Base-by-base conservation (phyloP, 2,329 filamentous ascomycete species). In the Aspergillus spinulosporus region DNA sequence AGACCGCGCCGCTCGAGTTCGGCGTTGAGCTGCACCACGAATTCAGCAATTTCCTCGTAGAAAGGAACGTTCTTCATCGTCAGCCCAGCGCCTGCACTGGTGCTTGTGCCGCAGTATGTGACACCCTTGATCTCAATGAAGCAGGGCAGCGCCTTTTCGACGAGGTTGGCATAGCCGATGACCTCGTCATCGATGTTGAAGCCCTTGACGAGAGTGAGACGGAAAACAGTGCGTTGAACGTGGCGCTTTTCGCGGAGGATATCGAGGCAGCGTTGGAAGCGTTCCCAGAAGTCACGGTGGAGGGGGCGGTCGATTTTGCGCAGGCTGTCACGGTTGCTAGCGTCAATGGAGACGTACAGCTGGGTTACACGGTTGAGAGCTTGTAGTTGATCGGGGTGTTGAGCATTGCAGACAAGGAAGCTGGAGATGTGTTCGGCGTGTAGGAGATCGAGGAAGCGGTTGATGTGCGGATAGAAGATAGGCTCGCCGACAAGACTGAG, bases 401-500 rank as follows among this genome's bases (percentile, higher is more conserved):
- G 94, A 0, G 93, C 93, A 69, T 97, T 97, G 80, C 93, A 97
- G 56, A 99, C 94, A 0, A 97, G 80, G 77, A 97, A 99, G 32
- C 89, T 94, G 2, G 90, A 96, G 64, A 97, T 97, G 64, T 86
- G 88, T 72, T 96, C 89, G 9, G 74, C 78, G 76, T 97, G 93
- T 62, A 99, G 81, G 80, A 97, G 84, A 8, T 78, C 82, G 1
- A 95, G 80, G 68, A 97, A 92, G 69, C 92, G 88, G 74, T 99
- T 97, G 80, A 97, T 97, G 69, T 96, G 87, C 7, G 94, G 94
- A 73, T 97, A 97, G 78, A 97, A 97, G 66, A 97, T 97, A n/a
- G 93, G 93, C 74, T 99, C 93, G 64, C 94, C 93, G 21, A 99
- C 94, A 7, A 99, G 81, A 62, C 87, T 91, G 45, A 99, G 79